A percentile compares a stretch with the other conserved stretches of the same genome.
Evolutionary conservation across 78 protist species (phyloP).

Genomic region (slime mould (Dictyostelium discoideum)): dicty_2.7 NC_007091.3:485001-485500

Average conservation of each 20-base stretch:
- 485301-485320: conserved; percentile 69
- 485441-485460: conserved; percentile 28
- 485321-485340: conserved; percentile 38
- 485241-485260: conserved; percentile 30
- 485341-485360: conserved; percentile 73
- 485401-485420: conserved; percentile 61
- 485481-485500: neutral
- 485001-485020: conserved; percentile 83
- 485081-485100: conserved; percentile 12
- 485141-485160: conserved; percentile 64
- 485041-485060: conserved; percentile 49
- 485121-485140: conserved; percentile 56
- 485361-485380: conserved; percentile 19
- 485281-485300: conserved; percentile 68
- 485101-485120: conserved; percentile 6
- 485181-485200: conserved; percentile 63
- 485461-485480: conserved; percentile 37
- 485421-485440: conserved; percentile 66
- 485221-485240: conserved; percentile 63
- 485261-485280: conserved; percentile 32
- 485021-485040: conserved; percentile 69
- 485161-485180: conserved; percentile 51
- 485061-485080: conserved; percentile 67
- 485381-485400: conserved; percentile 41
- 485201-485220: conserved; percentile 65